Conservation (phyloP, 2,329 filamentous ascomycete genomes). For the Venturiaceae sp. region DNA sequence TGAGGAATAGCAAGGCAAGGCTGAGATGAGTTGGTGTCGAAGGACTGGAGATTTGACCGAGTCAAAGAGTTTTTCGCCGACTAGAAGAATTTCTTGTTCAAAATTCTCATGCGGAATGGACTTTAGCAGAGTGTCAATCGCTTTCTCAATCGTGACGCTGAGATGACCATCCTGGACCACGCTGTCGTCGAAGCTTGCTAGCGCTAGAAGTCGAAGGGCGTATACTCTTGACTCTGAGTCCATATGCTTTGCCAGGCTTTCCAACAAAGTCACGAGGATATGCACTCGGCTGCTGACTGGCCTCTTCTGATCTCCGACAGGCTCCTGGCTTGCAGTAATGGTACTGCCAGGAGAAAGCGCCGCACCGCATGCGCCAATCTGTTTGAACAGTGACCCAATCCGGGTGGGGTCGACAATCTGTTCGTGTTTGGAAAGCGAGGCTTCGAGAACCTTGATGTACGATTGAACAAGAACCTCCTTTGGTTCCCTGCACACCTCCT, state of each 20-base stretch:
- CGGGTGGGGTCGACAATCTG: neutral
- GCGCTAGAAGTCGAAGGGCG: constrained; percentile 7
- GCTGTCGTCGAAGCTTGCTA: constrained; percentile 9
- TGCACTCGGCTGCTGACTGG: constrained; percentile 2
- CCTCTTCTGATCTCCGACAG: neutral
- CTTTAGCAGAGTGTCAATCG: constrained; percentile 17
- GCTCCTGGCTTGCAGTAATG: neutral
- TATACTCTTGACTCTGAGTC: neutral
- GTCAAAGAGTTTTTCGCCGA: constrained; percentile 31
- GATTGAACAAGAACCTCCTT: constrained; percentile 25
- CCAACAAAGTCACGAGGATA: neutral
- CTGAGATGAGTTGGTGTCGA: constrained; percentile 47
- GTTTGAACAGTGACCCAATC: neutral
- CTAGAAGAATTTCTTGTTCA: constrained; percentile 14
- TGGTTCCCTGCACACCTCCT: constrained; percentile 20
- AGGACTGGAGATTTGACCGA: constrained; percentile 28
- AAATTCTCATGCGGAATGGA: constrained; percentile 16
- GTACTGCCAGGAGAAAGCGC: neutral
- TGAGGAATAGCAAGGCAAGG: constrained; percentile 45
- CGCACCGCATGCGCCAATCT: neutral
- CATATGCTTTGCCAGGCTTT: neutral
- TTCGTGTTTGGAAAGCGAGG: neutral
- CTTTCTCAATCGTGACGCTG: constrained; percentile 9
- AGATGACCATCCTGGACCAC: constrained; percentile 2
- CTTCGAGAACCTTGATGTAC: constrained; percentile 16